Conservation (phyloP, 2,329 filamentous ascomycete species). For the Verticillium tricorpus region DNA sequence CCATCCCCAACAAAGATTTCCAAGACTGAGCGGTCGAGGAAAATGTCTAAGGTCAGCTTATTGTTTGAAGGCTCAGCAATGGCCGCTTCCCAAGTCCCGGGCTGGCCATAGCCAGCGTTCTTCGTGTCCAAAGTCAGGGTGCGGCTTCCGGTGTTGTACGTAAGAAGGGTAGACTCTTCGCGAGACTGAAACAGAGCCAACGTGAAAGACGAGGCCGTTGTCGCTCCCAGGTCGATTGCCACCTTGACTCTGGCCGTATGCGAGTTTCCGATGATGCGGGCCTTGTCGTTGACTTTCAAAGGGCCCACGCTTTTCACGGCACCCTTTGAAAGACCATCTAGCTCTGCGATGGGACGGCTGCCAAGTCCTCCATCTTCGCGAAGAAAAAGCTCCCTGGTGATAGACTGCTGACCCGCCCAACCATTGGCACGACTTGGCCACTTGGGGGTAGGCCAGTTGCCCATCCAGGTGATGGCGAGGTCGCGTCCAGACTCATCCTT, state of each 20-base stretch:
- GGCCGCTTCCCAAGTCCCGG: constrained; percentile 19
- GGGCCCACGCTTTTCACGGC: constrained; percentile 9
- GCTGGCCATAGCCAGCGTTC: constrained; percentile 22
- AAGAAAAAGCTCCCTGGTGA: constrained; percentile 23
- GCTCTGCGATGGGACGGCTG: constrained; percentile 17
- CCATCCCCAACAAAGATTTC: constrained; percentile 24
- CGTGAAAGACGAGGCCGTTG: constrained; percentile 19
- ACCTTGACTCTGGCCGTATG: constrained; percentile 20
- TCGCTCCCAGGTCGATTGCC: constrained; percentile 16
- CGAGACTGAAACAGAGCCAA: constrained; percentile 18
- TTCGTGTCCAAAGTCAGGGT: constrained; percentile 23
- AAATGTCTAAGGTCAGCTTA: constrained; percentile 20
- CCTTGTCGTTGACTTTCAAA: constrained; percentile 10
- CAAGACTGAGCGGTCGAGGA: constrained; percentile 21
- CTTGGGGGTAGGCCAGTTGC: constrained; percentile 19
- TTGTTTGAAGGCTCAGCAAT: constrained; percentile 12
- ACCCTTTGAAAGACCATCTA: constrained; percentile 16
- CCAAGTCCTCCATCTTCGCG: constrained; percentile 20
- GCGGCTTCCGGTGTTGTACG: constrained; percentile 13
- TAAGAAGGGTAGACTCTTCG: constrained; percentile 18
- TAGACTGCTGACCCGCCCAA: constrained; percentile 21
- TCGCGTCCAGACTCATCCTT: constrained; percentile 20
- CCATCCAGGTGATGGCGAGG: constrained; percentile 21
- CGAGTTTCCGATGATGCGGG: constrained; percentile 13
- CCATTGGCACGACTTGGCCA: constrained; percentile 22